phyloP scores from a whole-genome alignment of 2,329 filamentous ascomycete species.

The Pezicula neosporulosa region DNA sequence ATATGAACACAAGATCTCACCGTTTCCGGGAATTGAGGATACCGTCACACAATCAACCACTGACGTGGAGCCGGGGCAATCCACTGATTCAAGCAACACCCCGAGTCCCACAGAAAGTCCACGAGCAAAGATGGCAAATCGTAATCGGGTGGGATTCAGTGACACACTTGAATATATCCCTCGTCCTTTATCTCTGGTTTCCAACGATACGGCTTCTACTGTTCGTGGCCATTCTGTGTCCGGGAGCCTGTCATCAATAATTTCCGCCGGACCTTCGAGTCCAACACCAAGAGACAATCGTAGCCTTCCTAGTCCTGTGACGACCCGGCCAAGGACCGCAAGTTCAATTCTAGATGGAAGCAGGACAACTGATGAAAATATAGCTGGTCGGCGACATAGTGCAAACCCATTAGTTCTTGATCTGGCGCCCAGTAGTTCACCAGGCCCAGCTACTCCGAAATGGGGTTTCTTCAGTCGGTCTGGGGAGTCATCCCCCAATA shows the following conservation, averaged over 20 bases:
- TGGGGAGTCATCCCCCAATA: conserved; percentile 42
- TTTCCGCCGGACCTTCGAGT: conserved; percentile 55
- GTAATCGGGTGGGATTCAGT: conserved; percentile 75
- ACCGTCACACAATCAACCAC: not conserved
- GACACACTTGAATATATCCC: conserved; percentile 82
- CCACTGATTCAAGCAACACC: not conserved
- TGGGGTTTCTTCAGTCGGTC: conserved; percentile 29
- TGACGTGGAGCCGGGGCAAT: conserved; percentile 5
- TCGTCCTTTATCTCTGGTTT: conserved; percentile 78
- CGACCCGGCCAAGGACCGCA: conserved; percentile 63
- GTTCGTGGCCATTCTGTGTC: conserved; percentile 69
- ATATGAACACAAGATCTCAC: conserved; percentile 20
- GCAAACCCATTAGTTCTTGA: conserved; percentile 54
- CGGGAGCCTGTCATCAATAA: conserved; percentile 75
- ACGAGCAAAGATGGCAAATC: conserved; percentile 31
- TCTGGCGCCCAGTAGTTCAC: conserved; percentile 1
- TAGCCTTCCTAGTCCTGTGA: conserved; percentile 35
- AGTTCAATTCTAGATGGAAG: conserved; percentile 59
- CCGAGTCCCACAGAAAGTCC: conserved; percentile 8
- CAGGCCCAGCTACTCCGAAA: conserved; percentile 30
- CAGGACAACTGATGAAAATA: conserved; percentile 29
- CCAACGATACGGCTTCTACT: conserved; percentile 79
- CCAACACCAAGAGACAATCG: conserved; percentile 37
- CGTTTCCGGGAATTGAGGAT: conserved; percentile 10
- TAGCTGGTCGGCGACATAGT: conserved; percentile 45